These are phyloP conservation scores for Claviceps sp. DNA, from an alignment of 2,329 filamentous ascomycete species.

Conservation along the genomic window DNA sequence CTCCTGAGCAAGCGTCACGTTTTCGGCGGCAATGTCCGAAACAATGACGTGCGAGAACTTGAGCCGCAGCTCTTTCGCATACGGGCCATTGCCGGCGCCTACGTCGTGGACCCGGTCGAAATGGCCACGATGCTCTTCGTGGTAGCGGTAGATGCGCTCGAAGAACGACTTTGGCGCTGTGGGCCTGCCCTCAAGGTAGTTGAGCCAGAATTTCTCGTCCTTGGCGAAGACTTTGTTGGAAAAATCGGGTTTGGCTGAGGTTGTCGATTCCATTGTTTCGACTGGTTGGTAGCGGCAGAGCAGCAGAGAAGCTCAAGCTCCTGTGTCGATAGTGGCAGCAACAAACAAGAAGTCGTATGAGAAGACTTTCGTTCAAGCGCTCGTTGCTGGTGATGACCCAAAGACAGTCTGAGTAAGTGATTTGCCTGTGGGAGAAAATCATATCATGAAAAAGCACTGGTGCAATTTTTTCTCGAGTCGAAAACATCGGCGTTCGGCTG, in stretches of 20 bases:
- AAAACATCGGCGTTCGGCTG: background rate
- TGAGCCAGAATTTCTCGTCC: constrained; percentile 13
- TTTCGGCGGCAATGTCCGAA: constrained; percentile 11
- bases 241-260: background rate
- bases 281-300: background rate
- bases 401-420: too few species aligned
- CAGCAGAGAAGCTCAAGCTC: background rate
- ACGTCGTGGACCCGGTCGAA: constrained; percentile 12
- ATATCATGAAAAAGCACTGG: background rate
- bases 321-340: background rate
- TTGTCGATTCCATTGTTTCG: background rate
- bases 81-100: constrained; percentile 13
- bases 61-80: constrained; percentile 7
- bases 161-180: constrained; percentile 11
- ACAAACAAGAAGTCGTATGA: too few species aligned
- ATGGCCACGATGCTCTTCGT: constrained; percentile 6
- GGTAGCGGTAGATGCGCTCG: constrained; percentile 13
- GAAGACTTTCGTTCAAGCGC: too few species aligned
- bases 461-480: background rate
- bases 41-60: constrained; percentile 12
- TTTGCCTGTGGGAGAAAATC: too few species aligned
- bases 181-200: constrained; percentile 11
- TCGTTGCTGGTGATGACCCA: too few species aligned
- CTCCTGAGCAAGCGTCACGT: constrained; percentile 8
- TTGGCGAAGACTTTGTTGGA: constrained; percentile 2